These are phyloP conservation scores for Panicum hallii DNA, from an alignment of 202 grass and related monocot genomes.

Conservation along the genomic window DNA sequence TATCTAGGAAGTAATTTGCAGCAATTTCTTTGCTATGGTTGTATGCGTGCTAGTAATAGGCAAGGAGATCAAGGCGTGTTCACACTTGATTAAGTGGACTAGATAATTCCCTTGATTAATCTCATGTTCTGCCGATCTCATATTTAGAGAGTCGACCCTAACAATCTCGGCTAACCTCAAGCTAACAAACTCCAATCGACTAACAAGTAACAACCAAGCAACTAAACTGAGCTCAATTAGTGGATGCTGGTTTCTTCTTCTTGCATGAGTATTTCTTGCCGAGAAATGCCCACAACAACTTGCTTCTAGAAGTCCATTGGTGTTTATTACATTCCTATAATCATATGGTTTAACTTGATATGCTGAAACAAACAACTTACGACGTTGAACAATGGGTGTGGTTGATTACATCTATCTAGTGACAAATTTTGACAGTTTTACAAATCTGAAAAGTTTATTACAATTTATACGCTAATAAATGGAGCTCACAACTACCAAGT, in stretches of 20 bases:
- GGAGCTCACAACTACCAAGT: background rate
- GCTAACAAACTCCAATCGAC: too few species aligned
- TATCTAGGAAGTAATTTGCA: background rate
- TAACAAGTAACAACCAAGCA: too few species aligned
- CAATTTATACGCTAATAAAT: background rate
- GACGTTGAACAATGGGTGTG: background rate
- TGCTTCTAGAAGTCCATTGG: background rate
- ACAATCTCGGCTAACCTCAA: too few species aligned
- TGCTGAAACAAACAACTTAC: background rate
- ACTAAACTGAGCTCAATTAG: too few species aligned
- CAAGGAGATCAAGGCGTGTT: too few species aligned
- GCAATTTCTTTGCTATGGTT: background rate
- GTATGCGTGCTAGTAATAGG: too few species aligned
- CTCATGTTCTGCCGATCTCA: too few species aligned
- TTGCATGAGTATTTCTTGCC: too few species aligned
- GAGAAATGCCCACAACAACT: background rate
- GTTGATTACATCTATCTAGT: slow-evolving; percentile 9
- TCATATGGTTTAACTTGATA: slow-evolving; percentile 29
- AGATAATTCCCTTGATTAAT: too few species aligned
- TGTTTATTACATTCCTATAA: slow-evolving; percentile 13
- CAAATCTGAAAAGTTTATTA: background rate
- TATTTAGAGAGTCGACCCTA: too few species aligned
- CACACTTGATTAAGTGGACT: too few species aligned
- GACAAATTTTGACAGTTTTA: background rate
- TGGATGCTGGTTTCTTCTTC: too few species aligned